phyloP scores from a whole-genome alignment of 495 filamentous ascomycete species.

The Neurospora sp. region DNA sequence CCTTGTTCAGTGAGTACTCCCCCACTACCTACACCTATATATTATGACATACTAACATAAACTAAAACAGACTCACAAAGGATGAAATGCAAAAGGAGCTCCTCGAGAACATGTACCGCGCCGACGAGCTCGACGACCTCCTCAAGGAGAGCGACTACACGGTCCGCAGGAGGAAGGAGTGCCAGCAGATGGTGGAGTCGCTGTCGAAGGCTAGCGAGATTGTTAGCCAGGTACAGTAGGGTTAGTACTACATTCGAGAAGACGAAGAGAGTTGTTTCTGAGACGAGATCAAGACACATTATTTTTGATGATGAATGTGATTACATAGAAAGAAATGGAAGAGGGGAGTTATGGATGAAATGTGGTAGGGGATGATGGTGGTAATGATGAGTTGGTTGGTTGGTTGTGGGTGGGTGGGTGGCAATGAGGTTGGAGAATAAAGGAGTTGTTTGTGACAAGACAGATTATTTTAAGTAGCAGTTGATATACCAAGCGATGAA shows the following conservation, averaged over 20 bases:
- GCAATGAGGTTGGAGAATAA: background rate
- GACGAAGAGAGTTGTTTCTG: background rate
- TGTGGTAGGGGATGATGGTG: background rate
- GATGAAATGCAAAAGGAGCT: slow-evolving; percentile 98
- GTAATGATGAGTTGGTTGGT: background rate
- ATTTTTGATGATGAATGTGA: background rate
- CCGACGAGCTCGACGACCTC: slow-evolving; percentile 78
- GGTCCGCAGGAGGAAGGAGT: slow-evolving; percentile 88
- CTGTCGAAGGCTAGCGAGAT: slow-evolving; percentile 85
- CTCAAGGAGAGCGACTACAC: slow-evolving; percentile 99
- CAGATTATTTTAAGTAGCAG: background rate
- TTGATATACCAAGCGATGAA: background rate
- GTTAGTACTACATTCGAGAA: background rate
- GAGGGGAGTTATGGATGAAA: background rate
- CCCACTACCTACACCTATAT: background rate
- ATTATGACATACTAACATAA: background rate
- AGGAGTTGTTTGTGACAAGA: background rate
- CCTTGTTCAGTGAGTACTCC: slow-evolving; percentile 69
- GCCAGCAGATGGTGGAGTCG: slow-evolving; percentile 97
- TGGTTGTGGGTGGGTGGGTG: background rate
- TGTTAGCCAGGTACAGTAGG: slow-evolving; percentile 87
- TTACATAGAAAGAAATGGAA: background rate
- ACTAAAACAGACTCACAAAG: slow-evolving; percentile 63
- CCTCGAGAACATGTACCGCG: slow-evolving; percentile 95
- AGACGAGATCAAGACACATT: background rate